Evolutionary conservation across 352 stramenopile species (phyloP), one percentile per base, ranked within the genome.

Genomic region (Pythium pectinolyticum): DNA sequence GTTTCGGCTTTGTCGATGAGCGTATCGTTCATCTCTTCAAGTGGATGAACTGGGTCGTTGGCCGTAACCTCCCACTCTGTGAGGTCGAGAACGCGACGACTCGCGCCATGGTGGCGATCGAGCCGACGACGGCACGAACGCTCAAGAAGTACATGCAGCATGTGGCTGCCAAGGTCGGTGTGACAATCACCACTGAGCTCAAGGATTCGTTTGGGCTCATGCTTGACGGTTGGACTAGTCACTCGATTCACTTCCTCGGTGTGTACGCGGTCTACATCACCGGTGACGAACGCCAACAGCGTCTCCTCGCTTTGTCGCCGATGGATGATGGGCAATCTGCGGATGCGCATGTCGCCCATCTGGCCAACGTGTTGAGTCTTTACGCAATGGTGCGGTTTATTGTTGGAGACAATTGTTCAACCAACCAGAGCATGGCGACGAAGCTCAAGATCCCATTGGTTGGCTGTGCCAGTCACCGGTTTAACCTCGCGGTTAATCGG

Each of bases 391-490:
- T 22, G 55, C 60, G 28, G 20, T 63, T 55, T 28, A 17, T 51
- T 50, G n/a, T 73, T 48, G 56, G 60, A 24, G 57, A 67, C 49
- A 67, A 67, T 32, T 67, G 59, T 25, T 53, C 49, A 12, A 55
- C 45, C 17, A 67, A 67, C 48, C 59, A 67, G 45, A 40, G 39
- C 40, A 48, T 67, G 5, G 59, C 59, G 24, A 52, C 37, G 10
- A 43, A 39, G n/a, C 27, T 61, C 24, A 50, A 31, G 0, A 20
- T 67, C 0, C 59, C 50, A 22, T 10, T 67, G 24, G 28, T 67
- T 48, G 48, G 57, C 9, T 67, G 59, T n/a, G 49, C 50, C 14
- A 67, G 59, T 39, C 59, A 67, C 35, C 37, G 25, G 19, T 61
- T 56, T 28, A 67, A 67, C 35, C 43, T 67, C 2, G 59, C 39